phyloP scores from a whole-genome alignment of 2,329 filamentous ascomycete species.

The Epichloe elymi region DNA sequence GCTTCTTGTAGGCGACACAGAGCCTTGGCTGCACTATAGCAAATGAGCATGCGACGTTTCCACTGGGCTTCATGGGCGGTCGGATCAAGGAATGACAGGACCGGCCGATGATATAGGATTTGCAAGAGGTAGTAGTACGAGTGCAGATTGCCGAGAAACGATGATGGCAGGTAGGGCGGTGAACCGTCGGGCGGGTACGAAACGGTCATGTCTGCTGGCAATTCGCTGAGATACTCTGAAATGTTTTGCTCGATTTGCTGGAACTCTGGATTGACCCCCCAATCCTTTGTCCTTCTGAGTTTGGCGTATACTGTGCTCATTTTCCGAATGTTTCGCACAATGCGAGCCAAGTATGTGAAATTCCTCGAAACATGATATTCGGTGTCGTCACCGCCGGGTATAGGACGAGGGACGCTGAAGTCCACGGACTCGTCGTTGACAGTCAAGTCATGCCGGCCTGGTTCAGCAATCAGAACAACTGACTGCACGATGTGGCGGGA shows the following conservation, averaged over 20 bases:
- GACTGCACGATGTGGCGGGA: not conserved
- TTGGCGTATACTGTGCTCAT: slow-evolving; percentile 65
- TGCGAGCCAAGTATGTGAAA: slow-evolving; percentile 66
- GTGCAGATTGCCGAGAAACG: slow-evolving; percentile 81
- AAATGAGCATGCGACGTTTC: slow-evolving; percentile 79
- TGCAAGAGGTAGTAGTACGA: slow-evolving; percentile 77
- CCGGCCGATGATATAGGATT: slow-evolving; percentile 79
- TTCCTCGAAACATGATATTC: slow-evolving; percentile 73
- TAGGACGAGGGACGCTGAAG: slow-evolving; percentile 49
- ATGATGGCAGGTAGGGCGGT: slow-evolving; percentile 71
- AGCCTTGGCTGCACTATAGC: slow-evolving; percentile 71
- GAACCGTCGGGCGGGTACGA: slow-evolving; percentile 67
- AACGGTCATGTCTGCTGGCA: slow-evolving; percentile 68
- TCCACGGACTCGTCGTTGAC: slow-evolving; percentile 67
- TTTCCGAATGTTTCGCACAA: slow-evolving; percentile 63
- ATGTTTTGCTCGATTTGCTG: slow-evolving; percentile 68
- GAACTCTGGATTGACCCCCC: slow-evolving; percentile 80
- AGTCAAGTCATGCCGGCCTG: slow-evolving; percentile 65
- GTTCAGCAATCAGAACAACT: slow-evolving; percentile 6
- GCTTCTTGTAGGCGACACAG: slow-evolving; percentile 81
- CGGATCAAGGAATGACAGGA: slow-evolving; percentile 66
- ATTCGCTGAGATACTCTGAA: slow-evolving; percentile 58
- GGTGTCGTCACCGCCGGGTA: slow-evolving; percentile 55
- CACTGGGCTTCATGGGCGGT: slow-evolving; percentile 58
- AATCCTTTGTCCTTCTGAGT: slow-evolving; percentile 67